Conservation (phyloP, 2,329 filamentous ascomycete genomes). For the Aspergillus sp. region DNA sequence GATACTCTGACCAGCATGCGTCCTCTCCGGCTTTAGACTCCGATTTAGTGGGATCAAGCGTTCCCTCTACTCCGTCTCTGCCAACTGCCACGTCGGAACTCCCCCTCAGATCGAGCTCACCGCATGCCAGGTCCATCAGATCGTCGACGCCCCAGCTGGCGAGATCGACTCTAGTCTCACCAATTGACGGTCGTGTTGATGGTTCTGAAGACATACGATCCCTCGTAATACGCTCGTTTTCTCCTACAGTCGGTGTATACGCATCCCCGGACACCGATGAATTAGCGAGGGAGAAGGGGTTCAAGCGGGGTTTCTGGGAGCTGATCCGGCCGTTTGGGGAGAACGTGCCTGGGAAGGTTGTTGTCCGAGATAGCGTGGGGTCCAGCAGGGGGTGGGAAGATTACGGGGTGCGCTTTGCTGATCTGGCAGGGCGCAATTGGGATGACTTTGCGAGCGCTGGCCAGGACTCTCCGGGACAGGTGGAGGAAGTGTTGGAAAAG, state of each 20-base stretch:
- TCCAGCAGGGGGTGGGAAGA: slow-evolving; percentile 77
- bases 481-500: slow-evolving; percentile 71
- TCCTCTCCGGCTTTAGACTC: slow-evolving; percentile 38
- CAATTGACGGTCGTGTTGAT: slow-evolving; percentile 45
- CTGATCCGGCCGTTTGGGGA: slow-evolving; percentile 87
- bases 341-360: slow-evolving; percentile 74
- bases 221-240: slow-evolving; percentile 73
- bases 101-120: slow-evolving; percentile 59
- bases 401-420: slow-evolving; percentile 77
- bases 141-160: slow-evolving; percentile 44
- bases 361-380: slow-evolving; percentile 81
- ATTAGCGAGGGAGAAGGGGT: slow-evolving; percentile 72
- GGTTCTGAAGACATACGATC: slow-evolving; percentile 48
- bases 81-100: slow-evolving; percentile 58
- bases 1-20: slow-evolving; percentile 42
- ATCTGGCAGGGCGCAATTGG: slow-evolving; percentile 42
- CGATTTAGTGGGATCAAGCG: slow-evolving; percentile 42
- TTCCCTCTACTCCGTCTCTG: slow-evolving; percentile 45
- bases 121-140: slow-evolving; percentile 51
- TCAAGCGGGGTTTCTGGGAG: slow-evolving; percentile 71
- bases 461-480: slow-evolving; percentile 41
- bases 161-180: slow-evolving; percentile 35
- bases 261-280: slow-evolving; percentile 80
- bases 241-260: slow-evolving; percentile 78
- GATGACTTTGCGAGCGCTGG: slow-evolving; percentile 30